Base-by-base conservation (phyloP, 768 basidiomycete species). In the Boletus sp. region DNA sequence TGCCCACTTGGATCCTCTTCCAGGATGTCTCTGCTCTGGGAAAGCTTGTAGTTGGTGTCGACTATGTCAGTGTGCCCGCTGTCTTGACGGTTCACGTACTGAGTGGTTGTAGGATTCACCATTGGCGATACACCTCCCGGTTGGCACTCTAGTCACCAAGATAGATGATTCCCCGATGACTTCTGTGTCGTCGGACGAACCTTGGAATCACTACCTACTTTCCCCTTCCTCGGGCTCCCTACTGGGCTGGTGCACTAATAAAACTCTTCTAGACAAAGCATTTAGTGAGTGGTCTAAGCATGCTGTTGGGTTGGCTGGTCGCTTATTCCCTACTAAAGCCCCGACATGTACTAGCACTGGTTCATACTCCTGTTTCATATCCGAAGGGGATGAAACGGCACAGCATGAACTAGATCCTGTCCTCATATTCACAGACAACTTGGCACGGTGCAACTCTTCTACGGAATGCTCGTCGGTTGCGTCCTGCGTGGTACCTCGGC, bases 211-310 rank as follows among this genome's bases (percentile, higher is more conserved):
- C 9, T 80, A 81, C 64, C 73, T 89, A 36, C 64, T 70, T 46
- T 51, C 55, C 7, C 56, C 50, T 32, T 54, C 62, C 2, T 15
- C 53, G 18, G 48, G 35, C 50, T 48, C 49, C 32, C 54, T 52
- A 29, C 64, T 72, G 5, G 90, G 90, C 15, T 92, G 90, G 90
- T 92, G 90, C 72, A 69, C 82, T 14, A 60, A 74, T 56, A 53
- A 61, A 75, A 72, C 62, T 40, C 59, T 47, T 67, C 75, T 80
- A 36, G 48, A 68, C 30, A 39, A 51, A 39, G 57, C 40, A 39
- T 24, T 20, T 2, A 32, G 69, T 71, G 18, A 53, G 69, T 55
- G 15, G 5, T 4, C 1, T 30, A 30, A 18, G 15, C 18, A 20
- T 17, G 9, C 40, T 17, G 5, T 20, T 7, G 1, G 0, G 7